These are phyloP conservation scores for Durusdinium trenchii DNA, from an alignment of 73 alveolate species.

Conservation along the genomic window DNA sequence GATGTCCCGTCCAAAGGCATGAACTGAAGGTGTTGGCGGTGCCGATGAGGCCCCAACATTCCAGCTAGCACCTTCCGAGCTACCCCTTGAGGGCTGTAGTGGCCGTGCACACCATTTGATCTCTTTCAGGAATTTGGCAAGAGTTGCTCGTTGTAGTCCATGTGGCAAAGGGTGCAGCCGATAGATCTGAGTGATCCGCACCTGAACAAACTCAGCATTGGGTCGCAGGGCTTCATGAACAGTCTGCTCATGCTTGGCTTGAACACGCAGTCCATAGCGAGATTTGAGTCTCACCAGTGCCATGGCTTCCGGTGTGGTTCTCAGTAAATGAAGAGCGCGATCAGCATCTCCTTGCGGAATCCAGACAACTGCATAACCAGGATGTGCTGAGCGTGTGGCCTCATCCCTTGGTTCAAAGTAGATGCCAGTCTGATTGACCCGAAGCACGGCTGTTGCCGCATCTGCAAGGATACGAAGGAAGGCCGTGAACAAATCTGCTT, in stretches of 20 bases:
- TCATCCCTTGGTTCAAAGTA: too few species aligned
- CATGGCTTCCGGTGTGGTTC: too few species aligned
- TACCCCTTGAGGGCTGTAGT: not conserved
- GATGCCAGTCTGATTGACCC: too few species aligned
- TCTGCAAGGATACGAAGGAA: too few species aligned
- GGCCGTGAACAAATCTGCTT: too few species aligned
- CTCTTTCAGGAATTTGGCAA: not conserved
- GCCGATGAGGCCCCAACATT: not conserved
- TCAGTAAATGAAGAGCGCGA: too few species aligned
- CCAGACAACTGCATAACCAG: too few species aligned
- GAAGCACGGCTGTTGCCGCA: too few species aligned
- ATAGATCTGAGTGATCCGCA: not conserved
- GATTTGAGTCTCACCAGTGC: too few species aligned
- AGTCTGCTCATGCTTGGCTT: not conserved
- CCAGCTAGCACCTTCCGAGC: constrained; percentile 1
- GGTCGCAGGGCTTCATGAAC: not conserved
- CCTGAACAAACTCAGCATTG: not conserved
- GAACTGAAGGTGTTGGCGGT: not conserved
- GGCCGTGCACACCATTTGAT: constrained; percentile 7
- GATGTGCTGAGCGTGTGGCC: too few species aligned
- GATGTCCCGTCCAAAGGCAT: not conserved
- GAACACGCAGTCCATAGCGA: too few species aligned
- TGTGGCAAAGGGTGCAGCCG: constrained; percentile 45
- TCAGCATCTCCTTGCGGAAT: too few species aligned
- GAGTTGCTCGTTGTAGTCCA: not conserved